phyloP scores from a whole-genome alignment of 1,139 yeast genomes.

The Taphrina wiesneri region DNA sequence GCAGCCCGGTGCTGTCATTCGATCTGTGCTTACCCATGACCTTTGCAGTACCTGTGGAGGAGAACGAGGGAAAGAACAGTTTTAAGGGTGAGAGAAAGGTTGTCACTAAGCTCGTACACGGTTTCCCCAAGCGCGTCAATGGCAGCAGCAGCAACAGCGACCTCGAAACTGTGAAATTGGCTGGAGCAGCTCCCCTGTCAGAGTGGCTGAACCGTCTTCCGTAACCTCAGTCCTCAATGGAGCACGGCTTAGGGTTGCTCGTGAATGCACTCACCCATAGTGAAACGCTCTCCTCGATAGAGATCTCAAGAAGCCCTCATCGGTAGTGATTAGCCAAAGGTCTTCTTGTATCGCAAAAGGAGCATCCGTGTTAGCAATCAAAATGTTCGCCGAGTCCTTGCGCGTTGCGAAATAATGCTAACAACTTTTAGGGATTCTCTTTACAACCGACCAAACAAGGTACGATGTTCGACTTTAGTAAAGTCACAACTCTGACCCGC shows the following conservation, averaged over 20 bases:
- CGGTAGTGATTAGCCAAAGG: too few relatives aligned
- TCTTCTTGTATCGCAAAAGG: too few relatives aligned
- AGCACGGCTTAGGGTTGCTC: neutral
- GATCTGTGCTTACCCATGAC: conserved; percentile 21
- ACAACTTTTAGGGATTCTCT: conserved; percentile 17
- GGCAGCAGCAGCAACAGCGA: neutral
- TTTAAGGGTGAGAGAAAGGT: neutral
- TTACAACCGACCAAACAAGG: conserved; percentile 30
- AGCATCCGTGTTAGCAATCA: neutral
- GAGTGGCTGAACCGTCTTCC: neutral
- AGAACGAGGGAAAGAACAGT: neutral
- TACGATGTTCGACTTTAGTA: neutral
- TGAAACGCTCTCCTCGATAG: too few relatives aligned
- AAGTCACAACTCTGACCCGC: neutral
- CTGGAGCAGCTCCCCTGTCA: neutral
- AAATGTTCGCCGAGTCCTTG: neutral
- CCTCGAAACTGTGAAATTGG: too few relatives aligned
- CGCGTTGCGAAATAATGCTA: neutral
- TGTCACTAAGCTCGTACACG: neutral
- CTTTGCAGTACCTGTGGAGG: neutral
- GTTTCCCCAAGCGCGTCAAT: neutral
- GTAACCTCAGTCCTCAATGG: neutral
- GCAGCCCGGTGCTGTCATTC: conserved; percentile 18
- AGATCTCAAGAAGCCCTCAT: too few relatives aligned
- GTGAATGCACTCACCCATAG: neutral